Evolutionary conservation across 352 stramenopile genomes (phyloP), one percentile per base, ranked within the genome.

Genomic region (Peronosclerospora sorghi): DNA sequence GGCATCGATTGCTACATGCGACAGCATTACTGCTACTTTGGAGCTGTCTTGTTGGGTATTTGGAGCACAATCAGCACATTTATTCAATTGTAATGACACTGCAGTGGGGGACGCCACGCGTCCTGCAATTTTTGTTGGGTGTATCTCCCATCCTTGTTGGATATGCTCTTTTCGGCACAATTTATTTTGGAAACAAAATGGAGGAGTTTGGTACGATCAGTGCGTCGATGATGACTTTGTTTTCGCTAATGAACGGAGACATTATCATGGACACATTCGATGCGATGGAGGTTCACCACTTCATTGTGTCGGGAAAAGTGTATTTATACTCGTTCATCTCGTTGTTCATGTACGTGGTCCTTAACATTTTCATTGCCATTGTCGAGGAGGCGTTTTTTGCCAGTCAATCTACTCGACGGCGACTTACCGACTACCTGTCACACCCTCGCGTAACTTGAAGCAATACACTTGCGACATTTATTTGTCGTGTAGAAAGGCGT

Each of bases 281-380:
- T 42, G 70, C 75, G n/a, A 56, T 96, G 41, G 65, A 83, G 29
- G 49, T 72, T 14, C 69, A 87, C 47, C 54, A 71, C 35, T 94
- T 83, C 40, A 40, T 32, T 8, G 21, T 84, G 13, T 70, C 82
- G 0, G 81, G 78, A 38, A 83, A 84, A 35, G 48, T 87, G 40
- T 96, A 89, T 40, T 32, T 95, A 35, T 95, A 91, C 54, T 72
- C 74, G 28, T 96, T 96, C 58, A 88, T 95, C 30, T 65, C 73
- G 45, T 57, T 96, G n/a, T 96, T 95, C 56, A 93, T 95, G 56
- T 96, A 96, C 56, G 78, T 95, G 36, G 85, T 96, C 40, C 67
- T 96, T 37, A 96, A 96, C 49, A 83, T 96, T 43, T 94, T 94
- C 47, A 91, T 96, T 21, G 83, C 82, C 10, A 90, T 96, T 40